These are phyloP conservation scores for Strobilomyces echinocephalus DNA, from an alignment of 768 basidiomycete species.

Conservation along the genomic window DNA sequence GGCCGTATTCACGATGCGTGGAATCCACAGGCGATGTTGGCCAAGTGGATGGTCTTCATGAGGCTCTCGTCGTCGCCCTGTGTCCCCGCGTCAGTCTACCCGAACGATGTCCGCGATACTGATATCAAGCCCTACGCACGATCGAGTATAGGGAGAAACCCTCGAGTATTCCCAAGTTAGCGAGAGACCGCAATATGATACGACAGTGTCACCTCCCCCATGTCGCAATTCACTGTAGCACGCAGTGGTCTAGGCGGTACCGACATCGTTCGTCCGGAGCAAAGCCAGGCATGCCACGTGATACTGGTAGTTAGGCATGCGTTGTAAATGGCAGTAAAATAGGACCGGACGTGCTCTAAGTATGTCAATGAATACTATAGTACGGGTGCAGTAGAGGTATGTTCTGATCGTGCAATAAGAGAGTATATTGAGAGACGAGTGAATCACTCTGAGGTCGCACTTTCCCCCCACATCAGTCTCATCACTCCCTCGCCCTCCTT, in stretches of 20 bases:
- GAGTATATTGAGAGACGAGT: neutral
- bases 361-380: too few relatives aligned
- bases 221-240: conserved; percentile 51
- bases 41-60: conserved; percentile 54
- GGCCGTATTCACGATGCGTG: conserved; percentile 48
- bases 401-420: conserved; percentile 1
- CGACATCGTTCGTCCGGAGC: conserved; percentile 9
- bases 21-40: conserved; percentile 65
- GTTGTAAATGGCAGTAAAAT: too few relatives aligned
- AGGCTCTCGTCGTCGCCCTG: conserved; percentile 50
- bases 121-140: conserved; percentile 23
- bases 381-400: neutral
- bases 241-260: conserved; percentile 6
- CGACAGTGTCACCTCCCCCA: conserved; percentile 44
- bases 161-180: conserved; percentile 24
- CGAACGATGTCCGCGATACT: neutral
- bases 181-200: neutral
- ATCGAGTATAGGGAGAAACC: conserved; percentile 49
- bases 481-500: conserved; percentile 31
- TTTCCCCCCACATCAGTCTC: conserved; percentile 27
- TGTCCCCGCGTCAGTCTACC: neutral
- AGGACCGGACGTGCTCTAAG: too few relatives aligned
- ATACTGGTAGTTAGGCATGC: too few relatives aligned
- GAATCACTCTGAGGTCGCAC: conserved; percentile 12
- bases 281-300: neutral